Evolutionary conservation across 805 yeast genomes (phyloP).

Genomic region (Candida maris): DNA sequence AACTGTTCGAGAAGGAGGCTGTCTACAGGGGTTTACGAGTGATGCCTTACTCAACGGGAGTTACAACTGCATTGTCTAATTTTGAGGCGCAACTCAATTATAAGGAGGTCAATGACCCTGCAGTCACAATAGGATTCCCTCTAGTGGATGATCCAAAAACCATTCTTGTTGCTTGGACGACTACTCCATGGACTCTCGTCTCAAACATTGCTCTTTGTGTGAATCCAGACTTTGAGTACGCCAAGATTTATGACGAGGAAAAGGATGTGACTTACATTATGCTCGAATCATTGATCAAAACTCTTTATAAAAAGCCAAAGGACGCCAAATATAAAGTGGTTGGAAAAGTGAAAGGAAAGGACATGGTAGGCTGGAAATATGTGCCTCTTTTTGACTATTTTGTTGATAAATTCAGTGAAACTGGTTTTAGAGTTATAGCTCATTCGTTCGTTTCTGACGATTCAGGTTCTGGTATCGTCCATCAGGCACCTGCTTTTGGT

Average conservation of each 20-base stretch:
- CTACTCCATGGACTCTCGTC: slow-evolving; percentile 99
- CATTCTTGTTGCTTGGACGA: slow-evolving; percentile 94
- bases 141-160: slow-evolving; percentile 77
- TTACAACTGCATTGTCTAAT: slow-evolving; percentile 93
- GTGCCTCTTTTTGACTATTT: slow-evolving; percentile 83
- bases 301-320: slow-evolving; percentile 92
- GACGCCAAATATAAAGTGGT: slow-evolving; percentile 82
- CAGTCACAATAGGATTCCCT: slow-evolving; percentile 88
- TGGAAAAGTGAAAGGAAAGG: slow-evolving; percentile 75
- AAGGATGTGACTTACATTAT: slow-evolving; percentile 77
- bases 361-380: slow-evolving; percentile 75
- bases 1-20: slow-evolving; percentile 76
- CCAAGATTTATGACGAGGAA: slow-evolving; percentile 88
- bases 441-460: slow-evolving; percentile 87
- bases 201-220: slow-evolving; percentile 91
- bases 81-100: slow-evolving; percentile 98
- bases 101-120: slow-evolving; percentile 96
- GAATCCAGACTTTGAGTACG: slow-evolving; percentile 85
- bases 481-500: slow-evolving; percentile 98
- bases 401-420: slow-evolving; percentile 65
- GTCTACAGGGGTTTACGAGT: slow-evolving; percentile 96
- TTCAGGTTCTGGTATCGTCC: slow-evolving; percentile 99
- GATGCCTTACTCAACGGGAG: slow-evolving; percentile 98
- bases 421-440: slow-evolving; percentile 77
- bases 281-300: slow-evolving; percentile 74